Base-by-base conservation (phyloP, 1,139 yeast species). In the Geotrichum reessii region DNA sequence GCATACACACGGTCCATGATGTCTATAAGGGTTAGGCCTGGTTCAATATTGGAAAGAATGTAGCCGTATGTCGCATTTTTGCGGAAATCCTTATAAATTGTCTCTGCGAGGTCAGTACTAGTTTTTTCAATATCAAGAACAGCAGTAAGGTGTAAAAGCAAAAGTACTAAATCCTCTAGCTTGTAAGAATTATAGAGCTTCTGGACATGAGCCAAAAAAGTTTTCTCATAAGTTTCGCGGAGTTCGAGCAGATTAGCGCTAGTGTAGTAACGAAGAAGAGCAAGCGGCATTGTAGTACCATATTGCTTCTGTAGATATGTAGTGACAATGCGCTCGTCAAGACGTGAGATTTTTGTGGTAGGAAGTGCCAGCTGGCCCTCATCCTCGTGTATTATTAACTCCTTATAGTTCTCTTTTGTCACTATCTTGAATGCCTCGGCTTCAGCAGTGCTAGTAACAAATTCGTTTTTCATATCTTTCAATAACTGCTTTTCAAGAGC, bases 311-410 rank as follows among this genome's bases (percentile, higher is more conserved):
- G 31, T 8, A 57, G 40, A 44, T 19, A 46, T 5, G 46, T 33
- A 2, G 56, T 31, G 2, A 57, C 47, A 4, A n/a, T 14, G 9
- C 33, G 49, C 8, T 49, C 49, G n/a, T 53, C 59, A 49, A 57
- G 31, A 28, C 17, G 56, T 52, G 14, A 57, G 24, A 31, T 8
- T 33, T 28, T n/a, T 24, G 22, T 22, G 14, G 14, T 47, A 44
- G 19, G 42, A 19, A 9, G 46, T 50, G 6, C 53, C 33, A 17
- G 21, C 33, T 24, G 53, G 40, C 52, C 44, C 3, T 52, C 50
- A 11, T 52, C 50, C 21, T 44, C 47, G 1, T 44, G 28, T 2
- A 42, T 22, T 1, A 53, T 47, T 17, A 19, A 17, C 5, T 37
- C 17, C 47, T 14, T 28, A 11, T 22, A 47, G 9, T 19, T 40